A percentile compares a stretch with the other conserved stretches of the same genome.
Conservation (phyloP, 2,329 filamentous ascomycete species). For the Colletotrichum ledebouriae region DNA sequence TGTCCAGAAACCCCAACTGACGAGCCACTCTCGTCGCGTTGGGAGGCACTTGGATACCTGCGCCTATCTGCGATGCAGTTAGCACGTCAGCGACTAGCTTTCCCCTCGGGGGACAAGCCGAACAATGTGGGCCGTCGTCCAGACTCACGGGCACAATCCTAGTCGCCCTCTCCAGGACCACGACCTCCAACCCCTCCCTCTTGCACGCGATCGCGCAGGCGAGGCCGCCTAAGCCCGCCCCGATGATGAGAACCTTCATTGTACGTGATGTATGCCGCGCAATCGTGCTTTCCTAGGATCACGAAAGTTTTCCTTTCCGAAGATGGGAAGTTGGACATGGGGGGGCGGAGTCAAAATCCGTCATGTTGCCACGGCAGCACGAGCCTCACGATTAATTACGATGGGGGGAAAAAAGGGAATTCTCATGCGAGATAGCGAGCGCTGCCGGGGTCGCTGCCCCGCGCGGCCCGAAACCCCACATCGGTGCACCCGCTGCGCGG, state of each 20-base stretch:
- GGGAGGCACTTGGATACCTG: conserved; percentile 36
- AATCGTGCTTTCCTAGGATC: not conserved
- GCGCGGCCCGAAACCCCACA: conserved; percentile 27
- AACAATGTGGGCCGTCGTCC: no score
- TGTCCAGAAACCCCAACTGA: conserved; percentile 29
- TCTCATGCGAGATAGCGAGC: not conserved
- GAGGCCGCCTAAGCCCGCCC: conserved; percentile 36
- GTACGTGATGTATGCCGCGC: not conserved
- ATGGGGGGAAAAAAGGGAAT: no score
- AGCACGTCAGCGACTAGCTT: not conserved
- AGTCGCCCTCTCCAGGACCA: conserved; percentile 38
- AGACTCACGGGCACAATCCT: conserved; percentile 27
- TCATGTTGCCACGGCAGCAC: not conserved
- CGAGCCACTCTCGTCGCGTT: conserved; percentile 31
- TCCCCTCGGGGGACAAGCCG: not conserved
- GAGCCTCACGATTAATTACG: no score
- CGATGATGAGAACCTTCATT: conserved; percentile 38
- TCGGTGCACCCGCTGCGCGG: not conserved
- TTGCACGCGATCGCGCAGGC: conserved; percentile 38
- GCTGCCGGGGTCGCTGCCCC: not conserved
- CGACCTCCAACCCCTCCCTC: conserved; percentile 32
- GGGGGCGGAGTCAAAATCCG: not conserved
- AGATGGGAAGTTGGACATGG: not conserved
- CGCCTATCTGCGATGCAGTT: conserved; percentile 20
- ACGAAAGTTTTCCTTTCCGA: not conserved